phyloP scores from a whole-genome alignment of 2,329 filamentous ascomycete genomes.

The Paracoccidioides brasiliensis region DNA sequence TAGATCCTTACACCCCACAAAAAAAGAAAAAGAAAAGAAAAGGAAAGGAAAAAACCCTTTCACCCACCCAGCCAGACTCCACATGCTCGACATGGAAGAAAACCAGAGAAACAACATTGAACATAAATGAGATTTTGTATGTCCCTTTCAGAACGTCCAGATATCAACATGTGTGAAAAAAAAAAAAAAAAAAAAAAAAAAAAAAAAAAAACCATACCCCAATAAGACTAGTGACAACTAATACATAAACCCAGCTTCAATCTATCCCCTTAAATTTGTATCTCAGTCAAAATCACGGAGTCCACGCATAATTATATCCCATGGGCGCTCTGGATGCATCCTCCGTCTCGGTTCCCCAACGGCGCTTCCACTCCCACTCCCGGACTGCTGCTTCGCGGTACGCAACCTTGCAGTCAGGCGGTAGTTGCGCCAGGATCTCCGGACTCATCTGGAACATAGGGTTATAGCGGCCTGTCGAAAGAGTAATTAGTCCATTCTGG shows the following conservation, averaged over 20 bases:
- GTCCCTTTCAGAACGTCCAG: too few species aligned
- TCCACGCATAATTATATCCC: constrained; percentile 29
- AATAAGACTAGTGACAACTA: not conserved
- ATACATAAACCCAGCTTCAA: not conserved
- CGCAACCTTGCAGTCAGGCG: constrained; percentile 49
- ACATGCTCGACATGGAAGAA: not conserved
- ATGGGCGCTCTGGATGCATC: constrained; percentile 32
- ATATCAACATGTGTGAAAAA: not conserved
- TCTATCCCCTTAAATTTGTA: not conserved
- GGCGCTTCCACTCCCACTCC: constrained; percentile 59
- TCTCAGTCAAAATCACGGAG: constrained; percentile 15
- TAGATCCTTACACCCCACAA: too few species aligned
- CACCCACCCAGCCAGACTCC: not conserved
- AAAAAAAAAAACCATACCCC: not conserved
- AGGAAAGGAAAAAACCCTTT: not conserved
- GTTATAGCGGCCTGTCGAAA: constrained; percentile 16
- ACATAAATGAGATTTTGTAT: too few species aligned
- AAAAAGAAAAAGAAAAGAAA: not conserved
- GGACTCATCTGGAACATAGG: constrained; percentile 13
- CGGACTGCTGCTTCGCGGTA: constrained; percentile 54
- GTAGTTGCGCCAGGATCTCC: constrained; percentile 32
- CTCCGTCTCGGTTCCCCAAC: constrained; percentile 57
- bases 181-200: too few species aligned
- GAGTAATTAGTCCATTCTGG: constrained; percentile 29
- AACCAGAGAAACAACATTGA: not conserved